These are phyloP conservation scores for Filobasidium uniguttulatum DNA, from an alignment of 1,284 basidiomycete genomes.

Conservation along the genomic window DNA sequence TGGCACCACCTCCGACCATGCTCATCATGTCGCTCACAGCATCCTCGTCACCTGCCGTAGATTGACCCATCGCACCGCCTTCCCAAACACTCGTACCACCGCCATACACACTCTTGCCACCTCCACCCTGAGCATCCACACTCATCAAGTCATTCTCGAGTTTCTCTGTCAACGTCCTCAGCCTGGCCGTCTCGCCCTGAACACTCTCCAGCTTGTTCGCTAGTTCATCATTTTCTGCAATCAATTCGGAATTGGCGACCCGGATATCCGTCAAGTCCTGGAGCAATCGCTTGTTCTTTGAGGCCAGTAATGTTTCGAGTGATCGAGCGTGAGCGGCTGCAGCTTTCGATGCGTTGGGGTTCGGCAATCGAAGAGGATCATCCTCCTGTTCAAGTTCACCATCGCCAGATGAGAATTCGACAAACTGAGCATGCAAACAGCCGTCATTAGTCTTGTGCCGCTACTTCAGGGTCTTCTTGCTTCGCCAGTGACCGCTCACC, in stretches of 20 bases:
- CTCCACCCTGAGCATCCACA: slow-evolving; percentile 9
- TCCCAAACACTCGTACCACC: slow-evolving; percentile 1
- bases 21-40: not conserved
- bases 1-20: not conserved
- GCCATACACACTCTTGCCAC: slow-evolving; percentile 15
- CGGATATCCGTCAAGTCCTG: slow-evolving; percentile 86
- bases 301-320: slow-evolving; percentile 75
- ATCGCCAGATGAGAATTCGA: slow-evolving; percentile 79
- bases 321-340: slow-evolving; percentile 62
- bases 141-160: slow-evolving; percentile 81
- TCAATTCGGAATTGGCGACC: slow-evolving; percentile 65
- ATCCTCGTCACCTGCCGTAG: not conserved
- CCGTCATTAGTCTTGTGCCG: not conserved
- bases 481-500: slow-evolving; percentile 40
- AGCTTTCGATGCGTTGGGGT: slow-evolving; percentile 72
- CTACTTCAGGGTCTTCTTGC: not conserved
- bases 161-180: slow-evolving; percentile 66
- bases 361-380: slow-evolving; percentile 52
- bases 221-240: slow-evolving; percentile 48
- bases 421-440: slow-evolving; percentile 49
- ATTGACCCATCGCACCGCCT: not conserved
- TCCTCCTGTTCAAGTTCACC: slow-evolving; percentile 49
- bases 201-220: slow-evolving; percentile 49
- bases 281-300: slow-evolving; percentile 85
- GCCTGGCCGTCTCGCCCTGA: slow-evolving; percentile 57